Evolutionary conservation across 2,329 filamentous ascomycete species (phyloP).

Genomic region (Xylaria sp.): DNA sequence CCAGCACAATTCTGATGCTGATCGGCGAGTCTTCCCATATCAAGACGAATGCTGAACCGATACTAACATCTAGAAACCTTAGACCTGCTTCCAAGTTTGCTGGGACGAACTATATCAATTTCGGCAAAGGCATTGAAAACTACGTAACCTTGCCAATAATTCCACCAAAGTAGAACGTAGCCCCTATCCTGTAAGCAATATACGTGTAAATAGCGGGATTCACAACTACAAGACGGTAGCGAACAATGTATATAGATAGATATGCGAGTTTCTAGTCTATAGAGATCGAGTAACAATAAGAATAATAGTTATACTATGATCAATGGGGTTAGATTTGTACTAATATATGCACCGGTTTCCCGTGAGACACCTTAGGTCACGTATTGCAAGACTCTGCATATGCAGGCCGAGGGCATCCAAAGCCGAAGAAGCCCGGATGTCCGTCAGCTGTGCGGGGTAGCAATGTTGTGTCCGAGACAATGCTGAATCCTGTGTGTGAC

Average conservation of each 20-base stretch:
- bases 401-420: slow-evolving; percentile 1
- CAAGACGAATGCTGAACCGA: background rate
- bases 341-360: background rate
- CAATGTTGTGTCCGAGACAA: background rate
- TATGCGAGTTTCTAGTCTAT: background rate
- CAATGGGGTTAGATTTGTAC: background rate
- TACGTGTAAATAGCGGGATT: background rate
- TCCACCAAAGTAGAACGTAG: background rate
- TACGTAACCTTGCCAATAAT: background rate
- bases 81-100: slow-evolving; percentile 1
- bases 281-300: background rate
- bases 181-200: background rate
- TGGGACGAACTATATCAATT: background rate
- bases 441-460: background rate
- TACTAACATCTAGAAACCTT: background rate
- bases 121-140: background rate
- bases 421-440: background rate
- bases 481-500: too few relatives aligned
- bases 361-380: background rate
- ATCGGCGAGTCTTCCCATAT: slow-evolving; percentile 47
- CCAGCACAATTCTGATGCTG: slow-evolving; percentile 55
- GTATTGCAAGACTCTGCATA: slow-evolving; percentile 1
- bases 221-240: background rate
- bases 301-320: background rate
- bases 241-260: background rate